Evolutionary conservation across 2,329 filamentous ascomycete genomes (phyloP), one percentile per base, ranked within the genome.

Genomic region (Pestalotiopsis sp.): DNA sequence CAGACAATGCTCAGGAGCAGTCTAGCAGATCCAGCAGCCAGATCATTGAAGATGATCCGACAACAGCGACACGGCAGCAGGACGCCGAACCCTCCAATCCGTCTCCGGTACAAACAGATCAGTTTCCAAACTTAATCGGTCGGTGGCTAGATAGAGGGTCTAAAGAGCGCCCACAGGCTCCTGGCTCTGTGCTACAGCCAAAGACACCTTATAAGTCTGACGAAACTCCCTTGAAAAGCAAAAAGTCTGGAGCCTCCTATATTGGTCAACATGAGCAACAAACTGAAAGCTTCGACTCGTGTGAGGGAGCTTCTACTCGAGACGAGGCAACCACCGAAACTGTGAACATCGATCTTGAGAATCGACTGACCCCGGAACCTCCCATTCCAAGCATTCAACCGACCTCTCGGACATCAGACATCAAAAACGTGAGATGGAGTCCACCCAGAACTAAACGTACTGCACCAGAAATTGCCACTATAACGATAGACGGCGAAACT

Each of bases 401-500:
- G 6, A 77, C 80, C 27, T 74, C 77, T 61, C 74, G 76, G 31
- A 64, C 71, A 14, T 74, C 76, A 49, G 75, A 75, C 12, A 70
- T 74, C 20, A 76, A 72, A 45, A 70, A 72, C 20, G 76, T 65
- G 31, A 70, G 69, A 14, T 66, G 68, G 31, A 73, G 66, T 36
- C 70, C 75, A 14, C 72, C 74, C 6, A 72, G 73, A 25, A 85
- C 87, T 1, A 92, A 89, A 75, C 86, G 91, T 41, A 81, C 86
- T 2, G 86, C 87, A 1, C 81, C 86, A 36, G 90, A 93, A 73
- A 82, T 91, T 65, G 92, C 92, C 23, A 93, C 91, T 2, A 92
- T 95, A 62, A 94, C 91, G 0, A 89, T 95, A 66, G 93, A 92
- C 1, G 85, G 90, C 70, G 86, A 85, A 60, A 93, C 90, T 0